Evolutionary conservation across 83 land plant genomes (phyloP), one percentile per base, ranked within the genome.

Genomic region (Larix sibirica): DNA sequence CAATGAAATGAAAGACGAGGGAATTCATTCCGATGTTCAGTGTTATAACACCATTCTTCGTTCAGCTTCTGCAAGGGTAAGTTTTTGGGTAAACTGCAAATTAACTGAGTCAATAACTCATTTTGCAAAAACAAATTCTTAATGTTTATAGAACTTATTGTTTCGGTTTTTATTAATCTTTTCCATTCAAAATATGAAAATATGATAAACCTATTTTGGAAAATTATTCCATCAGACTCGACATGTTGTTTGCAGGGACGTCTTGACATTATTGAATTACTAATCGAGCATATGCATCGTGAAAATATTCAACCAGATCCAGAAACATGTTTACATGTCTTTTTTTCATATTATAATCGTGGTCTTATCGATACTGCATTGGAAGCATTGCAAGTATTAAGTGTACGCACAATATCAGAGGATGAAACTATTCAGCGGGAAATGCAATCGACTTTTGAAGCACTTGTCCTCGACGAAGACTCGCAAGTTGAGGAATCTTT

Each of bases 241-340:
- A 26, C 12, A 38, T 74, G 24, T 6, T 77, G 16, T 20, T 83
- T 23, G 26, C 89, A 92, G 94, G 89, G 81, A 40, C 86, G 87
- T 71, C 86, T 90, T 23, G 91, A 92, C 64, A 77, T 92, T 24
- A 62, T 89, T 9, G 92, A 92, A 80, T 50, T 69, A 33, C 62
- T 89, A 54, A 23, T 89, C 14, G 90, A 90, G 86, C 86, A 58
- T 17, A 90, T 92, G 90, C 94, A 86, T 66, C 85, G 79, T 67
- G 85, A 85, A 6, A 87, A 84, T 54, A 71, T 92, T 83, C 82
- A 86, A 84, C 95, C 95, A 20, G 88, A 92, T 71, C 87, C 92
- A 28, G 62, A 84, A 42, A 92, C 92, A 21, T 88, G 90, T 80
- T 8, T n/a, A 12, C 79, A 63, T 83, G 87, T 84, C 6, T 89